These are phyloP conservation scores for Inga oerstediana DNA, from an alignment of 306 rosid species.

Conservation along the genomic window DNA sequence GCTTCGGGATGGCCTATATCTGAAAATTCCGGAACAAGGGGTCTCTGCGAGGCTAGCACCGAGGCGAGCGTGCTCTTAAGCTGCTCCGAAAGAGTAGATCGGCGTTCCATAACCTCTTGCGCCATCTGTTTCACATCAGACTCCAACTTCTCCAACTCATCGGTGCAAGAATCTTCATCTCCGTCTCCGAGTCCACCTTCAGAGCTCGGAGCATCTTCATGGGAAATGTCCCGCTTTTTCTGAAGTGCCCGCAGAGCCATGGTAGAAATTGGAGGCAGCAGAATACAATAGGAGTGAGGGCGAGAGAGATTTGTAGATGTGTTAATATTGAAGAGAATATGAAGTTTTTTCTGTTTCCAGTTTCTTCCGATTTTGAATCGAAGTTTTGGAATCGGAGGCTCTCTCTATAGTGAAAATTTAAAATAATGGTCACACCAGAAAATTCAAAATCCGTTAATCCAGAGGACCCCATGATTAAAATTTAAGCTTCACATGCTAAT, in stretches of 20 bases:
- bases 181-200: slow-evolving; percentile 19
- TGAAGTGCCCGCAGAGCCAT: slow-evolving; percentile 40
- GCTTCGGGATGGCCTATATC: slow-evolving; percentile 37
- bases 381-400: not conserved
- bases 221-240: slow-evolving; percentile 18
- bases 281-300: not conserved
- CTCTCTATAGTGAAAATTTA: not conserved
- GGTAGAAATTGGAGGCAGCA: not conserved
- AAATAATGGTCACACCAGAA: not conserved
- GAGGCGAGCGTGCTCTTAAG: slow-evolving; percentile 57
- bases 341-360: not conserved
- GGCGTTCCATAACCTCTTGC: slow-evolving; percentile 56
- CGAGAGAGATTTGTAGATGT: not conserved
- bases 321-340: not conserved
- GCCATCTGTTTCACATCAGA: slow-evolving; percentile 62
- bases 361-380: not conserved
- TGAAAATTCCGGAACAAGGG: slow-evolving; percentile 38
- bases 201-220: slow-evolving; percentile 36
- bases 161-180: not conserved
- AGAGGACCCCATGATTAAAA: not conserved
- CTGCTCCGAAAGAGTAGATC: slow-evolving; percentile 67
- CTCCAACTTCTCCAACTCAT: slow-evolving; percentile 51
- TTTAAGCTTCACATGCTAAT: not conserved
- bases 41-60: slow-evolving; percentile 56
- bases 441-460: not conserved